phyloP scores from a whole-genome alignment of 306 rosid genomes.

The Gynostemma pentaphyllum region DNA sequence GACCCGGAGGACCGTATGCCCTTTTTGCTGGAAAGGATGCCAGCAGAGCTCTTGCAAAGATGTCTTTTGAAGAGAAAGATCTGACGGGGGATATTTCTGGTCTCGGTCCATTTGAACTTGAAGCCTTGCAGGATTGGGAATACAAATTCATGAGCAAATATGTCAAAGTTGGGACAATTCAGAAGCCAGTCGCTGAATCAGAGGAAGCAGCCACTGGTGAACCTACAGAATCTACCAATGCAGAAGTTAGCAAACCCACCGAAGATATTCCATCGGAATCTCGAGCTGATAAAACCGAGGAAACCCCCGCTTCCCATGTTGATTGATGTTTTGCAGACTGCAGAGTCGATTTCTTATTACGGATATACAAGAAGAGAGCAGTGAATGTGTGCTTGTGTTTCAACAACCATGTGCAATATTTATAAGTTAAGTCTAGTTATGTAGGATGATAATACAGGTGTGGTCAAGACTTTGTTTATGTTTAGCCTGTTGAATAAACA shows the following conservation, averaged over 20 bases:
- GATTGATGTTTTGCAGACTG: not conserved
- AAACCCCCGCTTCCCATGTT: slow-evolving; percentile 18
- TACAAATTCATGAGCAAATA: slow-evolving; percentile 85
- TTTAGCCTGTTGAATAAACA: slow-evolving; percentile 1
- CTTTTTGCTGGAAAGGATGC: slow-evolving; percentile 96
- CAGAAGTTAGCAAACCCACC: slow-evolving; percentile 24
- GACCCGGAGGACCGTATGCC: slow-evolving; percentile 96
- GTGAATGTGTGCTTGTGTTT: not conserved
- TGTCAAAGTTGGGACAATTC: slow-evolving; percentile 69
- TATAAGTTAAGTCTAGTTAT: not conserved
- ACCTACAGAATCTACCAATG: slow-evolving; percentile 25
- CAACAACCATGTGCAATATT: not conserved
- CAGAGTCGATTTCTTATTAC: not conserved
- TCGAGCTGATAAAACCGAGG: slow-evolving; percentile 37
- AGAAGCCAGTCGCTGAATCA: slow-evolving; percentile 26
- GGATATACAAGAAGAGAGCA: not conserved
- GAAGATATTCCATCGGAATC: slow-evolving; percentile 45
- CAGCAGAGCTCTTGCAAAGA: slow-evolving; percentile 93
- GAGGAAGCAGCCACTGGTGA: slow-evolving; percentile 35
- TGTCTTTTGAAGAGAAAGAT: slow-evolving; percentile 92
- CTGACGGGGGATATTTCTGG: slow-evolving; percentile 78
- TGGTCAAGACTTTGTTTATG: slow-evolving; percentile 2
- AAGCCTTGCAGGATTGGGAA: slow-evolving; percentile 94
- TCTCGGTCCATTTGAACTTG: slow-evolving; percentile 67
- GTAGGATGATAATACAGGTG: slow-evolving; percentile 5